Evolutionary conservation across 1,284 basidiomycete species (phyloP).

Genomic region (Irpex rosettiformis): DNA sequence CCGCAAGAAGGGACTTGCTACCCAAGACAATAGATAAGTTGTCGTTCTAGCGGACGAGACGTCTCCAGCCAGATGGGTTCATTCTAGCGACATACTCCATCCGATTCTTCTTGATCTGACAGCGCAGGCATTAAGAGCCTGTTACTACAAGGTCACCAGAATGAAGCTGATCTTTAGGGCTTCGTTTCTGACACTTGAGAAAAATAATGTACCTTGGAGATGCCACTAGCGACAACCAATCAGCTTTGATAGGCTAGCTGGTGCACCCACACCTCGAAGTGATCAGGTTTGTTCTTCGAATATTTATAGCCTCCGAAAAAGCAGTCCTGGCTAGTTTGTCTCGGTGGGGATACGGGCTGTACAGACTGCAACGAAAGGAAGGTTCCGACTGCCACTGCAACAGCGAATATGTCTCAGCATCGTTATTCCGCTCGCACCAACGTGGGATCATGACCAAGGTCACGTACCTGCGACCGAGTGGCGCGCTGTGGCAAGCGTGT

Average conservation of each 20-base stretch:
- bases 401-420: neutral
- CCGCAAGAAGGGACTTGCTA: neutral
- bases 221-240: neutral
- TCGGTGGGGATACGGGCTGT: neutral
- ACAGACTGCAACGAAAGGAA: neutral
- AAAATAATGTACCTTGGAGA: neutral
- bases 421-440: neutral
- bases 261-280: neutral
- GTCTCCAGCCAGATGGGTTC: neutral
- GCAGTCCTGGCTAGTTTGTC: neutral
- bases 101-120: neutral
- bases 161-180: neutral
- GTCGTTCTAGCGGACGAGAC: neutral
- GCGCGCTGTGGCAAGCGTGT: neutral
- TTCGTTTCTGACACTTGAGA: neutral
- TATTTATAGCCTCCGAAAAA: neutral
- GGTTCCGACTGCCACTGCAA: neutral
- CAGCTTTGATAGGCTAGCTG: neutral
- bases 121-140: neutral
- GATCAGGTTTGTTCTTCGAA: neutral
- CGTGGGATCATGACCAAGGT: neutral
- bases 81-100: neutral
- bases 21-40: too few species aligned
- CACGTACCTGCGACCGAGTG: neutral
- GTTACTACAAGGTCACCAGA: neutral